phyloP scores from a whole-genome alignment of 1,284 basidiomycete genomes.

The Rhodotorula sp. region DNA sequence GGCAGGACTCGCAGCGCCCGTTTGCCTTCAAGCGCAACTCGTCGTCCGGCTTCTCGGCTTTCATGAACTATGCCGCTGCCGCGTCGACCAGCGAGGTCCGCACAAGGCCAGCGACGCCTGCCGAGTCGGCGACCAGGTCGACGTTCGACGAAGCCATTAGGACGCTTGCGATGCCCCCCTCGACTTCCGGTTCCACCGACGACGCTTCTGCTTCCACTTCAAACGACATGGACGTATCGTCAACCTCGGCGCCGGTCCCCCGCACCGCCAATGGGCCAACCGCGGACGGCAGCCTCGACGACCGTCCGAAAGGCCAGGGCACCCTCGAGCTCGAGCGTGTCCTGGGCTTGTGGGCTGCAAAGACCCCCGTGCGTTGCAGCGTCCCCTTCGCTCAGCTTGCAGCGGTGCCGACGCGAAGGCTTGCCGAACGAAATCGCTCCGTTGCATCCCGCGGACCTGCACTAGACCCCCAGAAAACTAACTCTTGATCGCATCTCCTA shows the following conservation, averaged over 20 bases:
- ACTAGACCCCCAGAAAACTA: background rate
- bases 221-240: background rate
- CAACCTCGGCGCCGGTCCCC: conserved; percentile 1
- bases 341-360: conserved; percentile 32
- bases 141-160: conserved; percentile 10
- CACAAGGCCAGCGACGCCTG: conserved; percentile 15
- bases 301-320: conserved; percentile 28
- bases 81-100: conserved; percentile 27
- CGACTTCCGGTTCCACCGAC: background rate
- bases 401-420: background rate
- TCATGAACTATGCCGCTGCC: conserved; percentile 8
- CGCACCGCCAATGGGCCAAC: no score
- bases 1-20: conserved; percentile 18
- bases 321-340: conserved; percentile 40
- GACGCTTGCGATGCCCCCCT: conserved; percentile 7
- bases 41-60: conserved; percentile 21
- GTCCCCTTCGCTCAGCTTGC: background rate
- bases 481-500: background rate
- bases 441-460: background rate
- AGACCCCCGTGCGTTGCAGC: conserved; percentile 18
- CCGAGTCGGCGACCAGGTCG: conserved; percentile 23
- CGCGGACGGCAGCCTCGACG: background rate
- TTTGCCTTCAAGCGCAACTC: conserved; percentile 24
- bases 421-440: background rate
- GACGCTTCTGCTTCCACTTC: conserved; percentile 4